Percentiles rank a stretch among this genome's conserved stretches.
Evolutionary conservation across 495 filamentous ascomycete species (phyloP).

Genomic region (Copromyces sp.): DNA sequence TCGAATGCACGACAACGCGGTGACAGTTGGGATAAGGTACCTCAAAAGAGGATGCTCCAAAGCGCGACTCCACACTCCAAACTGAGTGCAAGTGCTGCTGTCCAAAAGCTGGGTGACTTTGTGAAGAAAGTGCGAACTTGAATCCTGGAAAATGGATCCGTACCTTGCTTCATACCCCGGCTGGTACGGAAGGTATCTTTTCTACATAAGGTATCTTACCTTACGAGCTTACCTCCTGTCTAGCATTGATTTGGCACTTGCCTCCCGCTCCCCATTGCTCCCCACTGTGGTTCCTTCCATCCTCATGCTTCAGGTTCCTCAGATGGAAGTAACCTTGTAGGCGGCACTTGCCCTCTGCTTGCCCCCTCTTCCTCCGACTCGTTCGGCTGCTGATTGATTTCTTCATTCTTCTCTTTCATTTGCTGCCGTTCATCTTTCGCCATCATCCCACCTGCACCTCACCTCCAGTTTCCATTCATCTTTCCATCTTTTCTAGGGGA

Average conservation of each 20-base stretch:
- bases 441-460: background rate
- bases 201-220: background rate
- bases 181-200: background rate
- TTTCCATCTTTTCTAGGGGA: background rate
- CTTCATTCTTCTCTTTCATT: background rate
- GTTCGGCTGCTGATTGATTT: background rate
- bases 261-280: background rate
- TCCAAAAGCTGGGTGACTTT: background rate
- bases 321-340: background rate
- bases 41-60: background rate
- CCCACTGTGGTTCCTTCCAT: background rate
- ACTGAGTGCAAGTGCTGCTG: background rate
- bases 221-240: background rate
- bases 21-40: background rate
- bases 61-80: background rate
- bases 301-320: background rate
- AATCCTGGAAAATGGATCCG: background rate
- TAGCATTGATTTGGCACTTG: background rate
- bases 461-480: background rate
- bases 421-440: background rate
- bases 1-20: background rate
- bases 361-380: background rate
- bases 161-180: background rate
- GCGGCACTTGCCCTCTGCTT: background rate
- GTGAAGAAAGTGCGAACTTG: background rate